A percentile compares a stretch with the other conserved stretches of the same genome.
Conservation (phyloP, 202 grass and related monocot genomes). For the Schoenoplectus triqueter region DNA sequence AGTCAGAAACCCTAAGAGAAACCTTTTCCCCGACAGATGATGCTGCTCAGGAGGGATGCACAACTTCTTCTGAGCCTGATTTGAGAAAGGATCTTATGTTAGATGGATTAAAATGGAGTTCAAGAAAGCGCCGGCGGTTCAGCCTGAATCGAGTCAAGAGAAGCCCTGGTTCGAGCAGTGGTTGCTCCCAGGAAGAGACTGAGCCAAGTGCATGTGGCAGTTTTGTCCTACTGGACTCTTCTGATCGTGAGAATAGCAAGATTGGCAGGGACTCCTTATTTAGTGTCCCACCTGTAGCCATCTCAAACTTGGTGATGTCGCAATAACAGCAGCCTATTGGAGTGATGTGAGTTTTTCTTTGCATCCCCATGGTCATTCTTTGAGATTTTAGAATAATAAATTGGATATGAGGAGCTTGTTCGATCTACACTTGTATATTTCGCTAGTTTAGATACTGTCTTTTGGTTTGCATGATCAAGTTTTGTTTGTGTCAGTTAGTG, state of each 20-base stretch:
- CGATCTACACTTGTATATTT: slow-evolving; percentile 32
- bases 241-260: slow-evolving; percentile 72
- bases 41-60: slow-evolving; percentile 25
- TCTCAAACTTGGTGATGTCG: slow-evolving; percentile 84
- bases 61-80: slow-evolving; percentile 37
- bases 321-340: slow-evolving; percentile 47
- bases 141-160: slow-evolving; percentile 42
- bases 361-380: slow-evolving; percentile 36
- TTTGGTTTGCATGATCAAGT: slow-evolving; percentile 26
- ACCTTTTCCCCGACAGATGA: neutral
- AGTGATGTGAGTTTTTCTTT: slow-evolving; percentile 39
- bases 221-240: slow-evolving; percentile 52
- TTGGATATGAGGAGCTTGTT: slow-evolving; percentile 24
- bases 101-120: slow-evolving; percentile 68
- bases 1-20: slow-evolving; percentile 17
- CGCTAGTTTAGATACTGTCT: slow-evolving; percentile 19
- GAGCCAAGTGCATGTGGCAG: slow-evolving; percentile 46
- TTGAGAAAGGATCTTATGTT: slow-evolving; percentile 62
- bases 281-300: slow-evolving; percentile 35
- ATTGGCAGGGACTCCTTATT: slow-evolving; percentile 58
- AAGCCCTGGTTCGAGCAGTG: slow-evolving; percentile 60
- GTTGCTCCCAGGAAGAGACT: slow-evolving; percentile 49
- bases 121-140: slow-evolving; percentile 71
- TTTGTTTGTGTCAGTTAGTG: slow-evolving; percentile 34
- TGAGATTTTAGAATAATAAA: slow-evolving; percentile 33